Evolutionary conservation across 495 filamentous ascomycete genomes (phyloP), one percentile per base, ranked within the genome.

Genomic region (Glarea lozoyensis): DNA sequence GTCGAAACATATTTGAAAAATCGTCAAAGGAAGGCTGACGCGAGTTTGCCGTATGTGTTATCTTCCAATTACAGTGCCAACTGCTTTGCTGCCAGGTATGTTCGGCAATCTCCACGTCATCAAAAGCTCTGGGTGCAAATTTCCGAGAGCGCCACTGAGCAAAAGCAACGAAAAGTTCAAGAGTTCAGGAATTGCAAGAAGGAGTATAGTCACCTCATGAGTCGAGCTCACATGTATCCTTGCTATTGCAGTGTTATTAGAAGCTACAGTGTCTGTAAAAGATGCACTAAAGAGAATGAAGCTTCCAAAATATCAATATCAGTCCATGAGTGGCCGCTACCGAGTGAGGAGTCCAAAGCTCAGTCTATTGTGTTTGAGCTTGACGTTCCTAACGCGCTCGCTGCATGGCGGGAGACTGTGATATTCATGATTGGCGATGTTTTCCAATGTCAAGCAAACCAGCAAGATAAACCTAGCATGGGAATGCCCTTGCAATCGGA

Each of bases 321-420:
- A 0, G 39, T 76, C 37, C 63, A 79, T 42, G 79, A 84, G 48
- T 82, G 76, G 78, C 80, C 81, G 2, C 56, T 85, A 7, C 74
- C 80, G 0, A 11, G n/a, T 0, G 37, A 62, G 13, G 5, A 23
- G 0, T 24, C 40, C 0, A 20, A 66, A 16, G 60, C 65, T 0
- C 69, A 73, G 42, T 59, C 71, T 0, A 63, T 64, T 0, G 66
- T 82, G 0, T 82, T 85, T 34, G 80, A 85, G 56, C 60, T 82
- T 0, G 27, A 48, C 9, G 54, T 69, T 0, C 77, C 79, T 4
- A 9, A 13, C 0, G 37, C 46, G 0, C 68, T 81, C 31, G 46
- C 31, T 10, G 34, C 53, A 7, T 86, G 79, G 81, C 62, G 81
- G 2, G 65, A 81, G 42, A 46, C 54, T 10, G 77, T 72, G 0